These are phyloP conservation scores for Medicago arabica DNA, from an alignment of 306 rosid species.

Conservation along the genomic window DNA sequence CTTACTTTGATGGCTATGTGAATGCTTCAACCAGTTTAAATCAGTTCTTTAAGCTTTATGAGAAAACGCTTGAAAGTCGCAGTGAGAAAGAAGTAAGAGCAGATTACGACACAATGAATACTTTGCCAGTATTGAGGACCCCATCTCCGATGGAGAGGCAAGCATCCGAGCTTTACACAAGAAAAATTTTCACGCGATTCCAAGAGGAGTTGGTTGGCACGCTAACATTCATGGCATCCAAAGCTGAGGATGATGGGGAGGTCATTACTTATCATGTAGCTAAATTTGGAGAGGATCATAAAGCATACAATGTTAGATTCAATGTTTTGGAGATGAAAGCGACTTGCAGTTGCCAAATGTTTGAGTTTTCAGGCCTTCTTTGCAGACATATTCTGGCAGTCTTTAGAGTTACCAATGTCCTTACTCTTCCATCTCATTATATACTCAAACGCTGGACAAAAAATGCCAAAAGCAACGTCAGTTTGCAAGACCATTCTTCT, in stretches of 20 bases:
- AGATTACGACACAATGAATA: slow-evolving; percentile 92
- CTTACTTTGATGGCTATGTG: slow-evolving; percentile 98
- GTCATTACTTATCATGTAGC: slow-evolving; percentile 25
- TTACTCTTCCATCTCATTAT: slow-evolving; percentile 94
- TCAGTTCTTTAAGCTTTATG: slow-evolving; percentile 95
- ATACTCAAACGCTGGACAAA: slow-evolving; percentile 97
- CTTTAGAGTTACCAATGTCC: slow-evolving; percentile 96
- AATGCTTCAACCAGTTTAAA: slow-evolving; percentile 94
- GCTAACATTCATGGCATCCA: slow-evolving; percentile 78
- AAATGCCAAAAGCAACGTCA: slow-evolving; percentile 94
- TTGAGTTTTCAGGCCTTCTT: slow-evolving; percentile 97
- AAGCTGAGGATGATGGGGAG: slow-evolving; percentile 71
- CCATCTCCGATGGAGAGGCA: slow-evolving; percentile 99
- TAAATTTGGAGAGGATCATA: slow-evolving; percentile 35
- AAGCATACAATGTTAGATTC: slow-evolving; percentile 12
- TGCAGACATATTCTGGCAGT: slow-evolving; percentile 98
- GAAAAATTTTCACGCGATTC: slow-evolving; percentile 83
- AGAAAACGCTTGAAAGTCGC: slow-evolving; percentile 97
- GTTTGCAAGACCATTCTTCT: slow-evolving; percentile 76
- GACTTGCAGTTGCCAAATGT: slow-evolving; percentile 96
- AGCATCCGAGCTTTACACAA: slow-evolving; percentile 88
- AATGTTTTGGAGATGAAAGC: slow-evolving; percentile 70
- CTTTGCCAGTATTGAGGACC: slow-evolving; percentile 76
- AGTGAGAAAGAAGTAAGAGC: slow-evolving; percentile 98
- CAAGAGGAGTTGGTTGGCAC: slow-evolving; percentile 99